phyloP scores from a whole-genome alignment of 768 basidiomycete species.

The Naganishia antarctica region DNA sequence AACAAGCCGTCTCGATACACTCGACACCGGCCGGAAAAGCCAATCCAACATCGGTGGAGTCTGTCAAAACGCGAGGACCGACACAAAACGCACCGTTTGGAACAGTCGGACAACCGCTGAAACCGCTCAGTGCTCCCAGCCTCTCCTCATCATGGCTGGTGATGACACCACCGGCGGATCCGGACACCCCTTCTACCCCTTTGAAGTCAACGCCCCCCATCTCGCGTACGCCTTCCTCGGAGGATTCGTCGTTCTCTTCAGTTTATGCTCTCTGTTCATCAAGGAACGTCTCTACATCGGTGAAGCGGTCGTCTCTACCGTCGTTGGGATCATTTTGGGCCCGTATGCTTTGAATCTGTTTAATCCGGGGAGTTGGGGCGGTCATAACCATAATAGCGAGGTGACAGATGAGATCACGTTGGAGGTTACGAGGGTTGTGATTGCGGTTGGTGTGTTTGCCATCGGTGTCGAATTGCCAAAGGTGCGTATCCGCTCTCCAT shows the following conservation, averaged over 20 bases:
- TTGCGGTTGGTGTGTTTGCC: conserved; percentile 95
- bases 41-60: neutral
- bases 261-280: conserved; percentile 88
- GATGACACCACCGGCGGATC: conserved; percentile 10
- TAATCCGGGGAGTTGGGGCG: conserved; percentile 72
- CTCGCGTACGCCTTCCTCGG: conserved; percentile 73
- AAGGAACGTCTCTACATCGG: conserved; percentile 90
- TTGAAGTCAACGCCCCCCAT: conserved; percentile 66
- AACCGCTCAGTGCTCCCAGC: neutral
- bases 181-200: conserved; percentile 45
- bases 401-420: conserved; percentile 72
- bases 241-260: conserved; percentile 81
- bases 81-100: too few relatives aligned
- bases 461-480: conserved; percentile 94
- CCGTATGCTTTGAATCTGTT: conserved; percentile 78
- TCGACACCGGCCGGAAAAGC: neutral
- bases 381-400: conserved; percentile 49
- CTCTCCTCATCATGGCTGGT: neutral
- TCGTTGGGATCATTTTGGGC: conserved; percentile 87
- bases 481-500: conserved; percentile 32
- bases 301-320: conserved; percentile 91
- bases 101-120: neutral
- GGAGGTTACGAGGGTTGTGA: conserved; percentile 84
- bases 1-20: too few relatives aligned
- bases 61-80: conserved; percentile 1